phyloP scores from a whole-genome alignment of 768 basidiomycete species.

The Cubamyces sp. region DNA sequence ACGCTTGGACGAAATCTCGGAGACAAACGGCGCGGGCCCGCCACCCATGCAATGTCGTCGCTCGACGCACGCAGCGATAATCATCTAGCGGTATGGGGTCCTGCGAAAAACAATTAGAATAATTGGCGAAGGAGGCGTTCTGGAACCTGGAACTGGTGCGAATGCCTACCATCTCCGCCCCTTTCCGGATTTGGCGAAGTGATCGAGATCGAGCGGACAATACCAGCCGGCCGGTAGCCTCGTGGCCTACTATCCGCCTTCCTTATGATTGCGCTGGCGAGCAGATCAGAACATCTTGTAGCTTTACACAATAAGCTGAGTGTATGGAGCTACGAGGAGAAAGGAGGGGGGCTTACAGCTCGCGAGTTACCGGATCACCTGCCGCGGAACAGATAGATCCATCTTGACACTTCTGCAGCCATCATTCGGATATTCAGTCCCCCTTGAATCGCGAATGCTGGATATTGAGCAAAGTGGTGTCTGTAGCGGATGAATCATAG shows the following conservation, averaged over 20 bases:
- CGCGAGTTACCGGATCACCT: background rate
- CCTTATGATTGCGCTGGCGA: constrained; percentile 7
- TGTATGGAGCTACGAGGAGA: background rate
- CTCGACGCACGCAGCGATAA: background rate
- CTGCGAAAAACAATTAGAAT: constrained; percentile 13
- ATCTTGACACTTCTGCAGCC: background rate
- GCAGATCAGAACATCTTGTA: constrained; percentile 13
- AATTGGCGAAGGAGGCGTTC: background rate
- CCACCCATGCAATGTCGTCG: constrained; percentile 1
- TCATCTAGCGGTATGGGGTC: background rate
- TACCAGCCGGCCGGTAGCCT: constrained; percentile 21
- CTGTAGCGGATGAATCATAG: background rate
- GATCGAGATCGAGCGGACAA: constrained; percentile 15
- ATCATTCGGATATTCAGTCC: no score
- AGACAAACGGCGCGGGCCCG: background rate
- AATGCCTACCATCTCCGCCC: background rate
- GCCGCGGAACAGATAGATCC: background rate
- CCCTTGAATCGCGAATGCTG: no score
- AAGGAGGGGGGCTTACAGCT: background rate
- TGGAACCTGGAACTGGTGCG: background rate
- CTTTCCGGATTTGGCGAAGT: constrained; percentile 4
- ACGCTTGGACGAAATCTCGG: constrained; percentile 8
- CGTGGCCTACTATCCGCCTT: constrained; percentile 9
- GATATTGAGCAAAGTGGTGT: background rate
- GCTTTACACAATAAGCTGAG: background rate